Evolutionary conservation across 164 flowering plant species (phyloP), one percentile per base, ranked within the genome.

Genomic region (Platanus orientalis): DNA sequence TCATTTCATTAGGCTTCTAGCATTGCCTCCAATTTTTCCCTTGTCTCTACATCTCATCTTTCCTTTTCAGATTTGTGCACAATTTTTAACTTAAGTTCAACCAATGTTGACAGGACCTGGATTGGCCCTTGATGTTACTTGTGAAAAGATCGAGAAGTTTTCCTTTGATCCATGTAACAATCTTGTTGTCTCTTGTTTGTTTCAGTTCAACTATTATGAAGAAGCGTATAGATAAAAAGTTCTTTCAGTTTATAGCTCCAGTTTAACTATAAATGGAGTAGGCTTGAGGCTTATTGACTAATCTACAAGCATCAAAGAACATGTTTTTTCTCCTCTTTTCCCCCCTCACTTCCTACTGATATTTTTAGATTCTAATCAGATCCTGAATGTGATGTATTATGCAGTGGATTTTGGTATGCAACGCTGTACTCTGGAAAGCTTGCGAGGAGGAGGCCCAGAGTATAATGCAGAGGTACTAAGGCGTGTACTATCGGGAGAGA

Each of bases 361-460:
- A 36, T 10, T 36, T 36, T 36, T 36, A 36, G 42, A 36, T 36
- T 7, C 42, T 36, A 36, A 36, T 7, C 42, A 36, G 42, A 36
- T 14, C 5, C 42, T 36, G 12, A 36, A 1, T 10, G 7, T 36
- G 42, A 19, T 61, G 7, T 62, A 25, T 32, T 68, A 50, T 64
- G 25, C 63, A 95, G 99, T 86, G 92, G 89, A 92, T 20, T 92
- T 85, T 75, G 94, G 97, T 40, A 89, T 95, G 59, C 90, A 93
- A 69, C 93, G 94, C 0, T 92, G 99, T 75, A 86, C 92, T 50
- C 57, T 91, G 16, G 92, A 82, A 6, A 72, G 69, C 76, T 78
- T 91, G 74, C 74, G 77, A 73, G 97, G 99, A 25, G 96, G 96
- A 62, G 89, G 76, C 2, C 88, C 97, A 0, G 82, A 83, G 28